Base-by-base conservation (phyloP, 495 filamentous ascomycete species). In the Hyphodiscus hymeniophilus region DNA sequence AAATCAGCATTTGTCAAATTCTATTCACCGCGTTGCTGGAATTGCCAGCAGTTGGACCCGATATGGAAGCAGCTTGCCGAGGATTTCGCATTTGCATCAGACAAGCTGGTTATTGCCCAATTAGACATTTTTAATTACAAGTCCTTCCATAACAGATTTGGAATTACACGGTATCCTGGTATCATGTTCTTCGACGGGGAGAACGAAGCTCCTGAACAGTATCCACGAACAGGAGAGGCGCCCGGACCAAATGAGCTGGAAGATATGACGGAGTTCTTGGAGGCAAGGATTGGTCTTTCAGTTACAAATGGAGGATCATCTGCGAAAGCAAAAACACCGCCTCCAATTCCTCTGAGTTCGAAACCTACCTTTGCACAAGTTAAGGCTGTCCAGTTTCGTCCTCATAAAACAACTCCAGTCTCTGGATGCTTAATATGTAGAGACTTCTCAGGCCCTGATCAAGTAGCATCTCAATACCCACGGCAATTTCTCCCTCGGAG, bases 401-500 rank as follows among this genome's bases (percentile, higher is more conserved):
- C 52, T 28, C 50, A 23, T 32, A 47, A 34, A 41, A 40, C 52
- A 39, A 62, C 41, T 56, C 57, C 45, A 52, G 59, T 52, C 22
- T 64, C 64, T 5, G 65, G 62, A 16, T 98, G 92, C 57, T 71
- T 96, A 35, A 66, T 75, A 31, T 96, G 92, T 62, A 80, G 90
- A 45, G 89, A 97, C 66, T 97, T 89, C 61, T 85, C 85, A 6
- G 83, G 59, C 5, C 82, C 87, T 6, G 92, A 98, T 62, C 58
- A 56, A 35, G 82, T 90, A 55, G 91, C 88, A 3, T 76, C 85
- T 17, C 85, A 75, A 47, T 85, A 87, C 60, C 87, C 89, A 7
- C 73, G 81, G 22, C 62, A 81, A 40, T 74, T 76, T 7, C 72
- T 92, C 26, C 84, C 86, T 3, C 69, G 72, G 1, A 48, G 38